Percentiles rank a stretch among this genome's conserved stretches.
Conservation (phyloP, 2,329 filamentous ascomycete species). For the Elsinoe ampelina region DNA sequence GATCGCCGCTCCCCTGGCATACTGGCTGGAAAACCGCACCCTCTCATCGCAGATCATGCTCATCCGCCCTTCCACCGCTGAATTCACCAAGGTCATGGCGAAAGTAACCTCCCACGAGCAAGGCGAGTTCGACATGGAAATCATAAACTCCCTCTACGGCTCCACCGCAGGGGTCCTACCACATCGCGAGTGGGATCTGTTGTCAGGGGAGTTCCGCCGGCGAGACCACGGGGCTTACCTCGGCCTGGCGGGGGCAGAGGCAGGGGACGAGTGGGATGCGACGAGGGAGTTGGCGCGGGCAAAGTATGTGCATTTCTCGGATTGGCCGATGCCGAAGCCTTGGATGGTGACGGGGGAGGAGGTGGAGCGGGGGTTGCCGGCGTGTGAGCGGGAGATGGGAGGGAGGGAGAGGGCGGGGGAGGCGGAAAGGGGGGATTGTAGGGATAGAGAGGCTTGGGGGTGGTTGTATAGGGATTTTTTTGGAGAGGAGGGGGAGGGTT, state of each 20-base stretch:
- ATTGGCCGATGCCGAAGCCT: slow-evolving; percentile 61
- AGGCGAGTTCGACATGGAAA: slow-evolving; percentile 51
- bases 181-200: slow-evolving; percentile 52
- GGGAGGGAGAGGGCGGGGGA: too few species aligned
- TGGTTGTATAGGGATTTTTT: slow-evolving; percentile 26
- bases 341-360: slow-evolving; percentile 41
- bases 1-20: slow-evolving; percentile 59
- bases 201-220: slow-evolving; percentile 54
- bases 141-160: slow-evolving; percentile 54
- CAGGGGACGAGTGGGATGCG: slow-evolving; percentile 45
- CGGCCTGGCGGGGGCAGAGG: slow-evolving; percentile 29
- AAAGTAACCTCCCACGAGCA: slow-evolving; percentile 20
- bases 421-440: slow-evolving; percentile 18
- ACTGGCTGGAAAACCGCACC: slow-evolving; percentile 46
- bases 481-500: slow-evolving; percentile 14
- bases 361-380: slow-evolving; percentile 31
- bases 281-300: slow-evolving; percentile 47
- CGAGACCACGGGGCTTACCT: slow-evolving; percentile 45
- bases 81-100: slow-evolving; percentile 36
- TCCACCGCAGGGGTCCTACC: slow-evolving; percentile 53
- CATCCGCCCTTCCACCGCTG: slow-evolving; percentile 47
- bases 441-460: slow-evolving; percentile 20
- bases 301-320: slow-evolving; percentile 61
- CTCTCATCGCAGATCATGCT: slow-evolving; percentile 46
- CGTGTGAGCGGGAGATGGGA: slow-evolving; percentile 28